Conservation (phyloP, 345 rosid species). For the Eucalyptus cladocalyx region DNA sequence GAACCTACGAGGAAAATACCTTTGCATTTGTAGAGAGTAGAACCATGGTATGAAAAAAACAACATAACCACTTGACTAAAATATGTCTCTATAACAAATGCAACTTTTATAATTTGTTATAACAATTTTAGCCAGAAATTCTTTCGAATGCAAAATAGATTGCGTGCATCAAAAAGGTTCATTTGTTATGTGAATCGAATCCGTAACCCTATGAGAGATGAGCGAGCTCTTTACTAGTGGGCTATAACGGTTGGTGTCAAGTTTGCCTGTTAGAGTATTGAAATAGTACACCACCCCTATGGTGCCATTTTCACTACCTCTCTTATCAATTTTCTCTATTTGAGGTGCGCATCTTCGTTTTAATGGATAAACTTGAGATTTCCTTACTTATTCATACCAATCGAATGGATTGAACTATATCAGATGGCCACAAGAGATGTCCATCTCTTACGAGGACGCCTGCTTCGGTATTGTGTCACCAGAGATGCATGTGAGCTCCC, state of each 20-base stretch:
- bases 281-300: neutral
- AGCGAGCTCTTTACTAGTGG: neutral
- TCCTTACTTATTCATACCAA: neutral
- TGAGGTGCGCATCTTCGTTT: neutral
- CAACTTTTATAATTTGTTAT: neutral
- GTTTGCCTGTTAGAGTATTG: neutral
- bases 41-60: neutral
- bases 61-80: neutral
- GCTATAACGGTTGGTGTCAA: neutral
- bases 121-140: neutral
- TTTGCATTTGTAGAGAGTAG: neutral
- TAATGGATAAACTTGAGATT: neutral
- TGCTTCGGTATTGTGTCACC: neutral
- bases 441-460: neutral
- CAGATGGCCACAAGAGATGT: neutral
- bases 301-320: neutral
- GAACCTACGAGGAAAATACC: neutral
- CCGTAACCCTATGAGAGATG: neutral
- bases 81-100: neutral
- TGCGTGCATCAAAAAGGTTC: neutral
- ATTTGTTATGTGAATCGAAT: no score
- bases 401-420: neutral
- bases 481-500: neutral
- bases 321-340: neutral
- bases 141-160: neutral